Evolutionary conservation across 1,139 yeast species (phyloP), one percentile per base, ranked within the genome.

Genomic region (Saccharomyces hybrid): DNA sequence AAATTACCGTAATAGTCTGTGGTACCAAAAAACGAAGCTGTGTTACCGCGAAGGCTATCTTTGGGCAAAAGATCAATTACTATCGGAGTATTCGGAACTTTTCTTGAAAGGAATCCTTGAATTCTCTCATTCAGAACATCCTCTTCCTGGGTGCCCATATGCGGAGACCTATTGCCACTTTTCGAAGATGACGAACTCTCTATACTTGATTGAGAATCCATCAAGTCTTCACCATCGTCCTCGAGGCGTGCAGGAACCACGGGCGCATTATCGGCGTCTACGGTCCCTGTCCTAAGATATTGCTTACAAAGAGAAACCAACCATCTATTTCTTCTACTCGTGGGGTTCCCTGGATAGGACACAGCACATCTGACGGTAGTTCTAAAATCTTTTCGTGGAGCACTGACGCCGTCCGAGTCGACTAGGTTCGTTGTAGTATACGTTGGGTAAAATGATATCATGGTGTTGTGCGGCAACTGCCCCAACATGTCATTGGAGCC

Each of bases 351-450:
- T 0, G 90, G 90, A 48, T 88, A 76, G 55, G 78, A 81, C 7
- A 88, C 76, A 79, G 86, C 81, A 3, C 97, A 96, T 50, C 87
- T 78, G 2, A 89, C 81, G 52, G 83, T 82, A 1, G 90, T 83
- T 51, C 77, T 75, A 65, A 73, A 55, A 23, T 29, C n/a, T 28
- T 49, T 38, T n/a, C 49, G 47, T 31, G 46, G n/a, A 19, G 27
- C 42, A 19, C 28, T 47, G 44, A 14, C 5, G 38, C 13, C 48
- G 44, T 23, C 14, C 26, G 38, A 83, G 25, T 62, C 64, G 5
- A 67, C 69, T 8, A 70, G 71, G 19, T 61, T 66, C 16, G 67
- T 57, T 23, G 85, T 72, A 0, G 89, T 78, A 67, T 85, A 88
- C 5, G 88, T 79, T 1, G 91, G 91, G 61, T 83, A 86, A 6